Evolutionary conservation across 2,329 filamentous ascomycete genomes (phyloP), one percentile per base, ranked within the genome.

Genomic region (Dothidotthia symphoricarpi): DNA sequence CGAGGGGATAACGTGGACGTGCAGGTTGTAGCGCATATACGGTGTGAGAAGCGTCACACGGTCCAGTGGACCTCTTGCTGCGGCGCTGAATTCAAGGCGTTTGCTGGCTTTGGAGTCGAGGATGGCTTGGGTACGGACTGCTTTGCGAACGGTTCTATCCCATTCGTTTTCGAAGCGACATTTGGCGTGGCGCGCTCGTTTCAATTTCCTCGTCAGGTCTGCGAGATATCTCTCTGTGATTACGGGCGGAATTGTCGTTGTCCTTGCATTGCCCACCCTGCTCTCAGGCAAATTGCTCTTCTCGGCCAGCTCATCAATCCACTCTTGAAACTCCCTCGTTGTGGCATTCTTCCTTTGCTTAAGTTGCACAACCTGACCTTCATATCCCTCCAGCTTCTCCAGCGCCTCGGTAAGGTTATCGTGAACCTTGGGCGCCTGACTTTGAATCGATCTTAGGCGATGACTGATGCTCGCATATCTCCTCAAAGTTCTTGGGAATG

Each of bases 181-280:
- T 49, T 88, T 85, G 35, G 87, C 82, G 64, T 98, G 90, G 17
- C 86, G 80, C 6, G 90, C 88, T 39, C 89, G 81, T 53, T 86
- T 81, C 22, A 97, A 74, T 48, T 86, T 85, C 39, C 91, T 77
- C 2, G 89, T 94, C 22, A 98, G 68, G 49, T 96, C 88, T 37
- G 93, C 93, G 46, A 98, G 75, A 65, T 95, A 98, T 55, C 91
- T 85, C 60, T 94, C 86, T 0, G 93, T 97, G 45, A 98, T 86
- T 32, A 97, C 84, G 13, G 85, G 82, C 0, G 91, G 91, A 2
- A 91, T 69, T 5, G 66, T 61, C 17, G 74, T 68, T 14, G 74
- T 69, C 16, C 45, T 53, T 34, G 46, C 45, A 6, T 53, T 43
- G 16, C 49, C 47, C 1, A 51, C 47, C 30, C 76, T 71, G 36